A percentile compares a stretch with the other conserved stretches of the same genome.
These are phyloP conservation scores for Limnomonas spitsbergensis DNA, from an alignment of 139 green algal genomes.

Conservation along the genomic window DNA sequence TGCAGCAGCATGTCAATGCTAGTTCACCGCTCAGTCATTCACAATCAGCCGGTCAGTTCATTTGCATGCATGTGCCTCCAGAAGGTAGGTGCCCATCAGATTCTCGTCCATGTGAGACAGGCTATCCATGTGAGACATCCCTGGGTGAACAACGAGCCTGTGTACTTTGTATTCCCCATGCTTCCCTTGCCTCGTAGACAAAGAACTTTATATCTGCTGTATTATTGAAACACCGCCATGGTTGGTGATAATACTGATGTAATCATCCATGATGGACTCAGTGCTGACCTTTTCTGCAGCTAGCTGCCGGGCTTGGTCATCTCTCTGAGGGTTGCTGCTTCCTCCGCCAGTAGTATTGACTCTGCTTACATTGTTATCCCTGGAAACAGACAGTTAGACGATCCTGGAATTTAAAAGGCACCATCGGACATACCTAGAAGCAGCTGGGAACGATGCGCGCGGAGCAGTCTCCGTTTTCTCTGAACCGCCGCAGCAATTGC, in stretches of 20 bases:
- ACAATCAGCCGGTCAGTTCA: not conserved
- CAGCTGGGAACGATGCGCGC: not conserved
- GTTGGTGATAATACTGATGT: too few relatives aligned
- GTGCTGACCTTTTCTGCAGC: conserved; percentile 40
- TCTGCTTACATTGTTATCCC: not conserved
- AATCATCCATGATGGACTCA: too few relatives aligned
- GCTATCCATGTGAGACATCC: not conserved
- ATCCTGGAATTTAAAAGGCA: not conserved
- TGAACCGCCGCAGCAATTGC: conserved; percentile 5
- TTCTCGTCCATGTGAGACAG: not conserved
- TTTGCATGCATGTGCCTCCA: too few relatives aligned
- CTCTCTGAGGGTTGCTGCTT: conserved; percentile 16
- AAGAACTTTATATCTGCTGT: too few relatives aligned
- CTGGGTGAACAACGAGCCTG: not conserved
- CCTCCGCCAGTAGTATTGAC: not conserved
- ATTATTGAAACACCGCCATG: too few relatives aligned
- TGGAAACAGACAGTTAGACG: not conserved
- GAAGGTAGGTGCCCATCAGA: too few relatives aligned
- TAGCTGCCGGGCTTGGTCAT: conserved; percentile 19
- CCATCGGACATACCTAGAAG: not conserved
- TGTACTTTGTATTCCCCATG: too few relatives aligned
- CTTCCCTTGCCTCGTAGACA: conserved; percentile 8
- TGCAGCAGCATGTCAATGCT: conserved; percentile 13
- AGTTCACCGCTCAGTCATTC: not conserved
- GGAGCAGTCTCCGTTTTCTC: not conserved